A percentile compares a stretch with the other conserved stretches of the same genome.
These are phyloP conservation scores for Lentinus brumalis DNA, from an alignment of 768 basidiomycete genomes.

Conservation along the genomic window DNA sequence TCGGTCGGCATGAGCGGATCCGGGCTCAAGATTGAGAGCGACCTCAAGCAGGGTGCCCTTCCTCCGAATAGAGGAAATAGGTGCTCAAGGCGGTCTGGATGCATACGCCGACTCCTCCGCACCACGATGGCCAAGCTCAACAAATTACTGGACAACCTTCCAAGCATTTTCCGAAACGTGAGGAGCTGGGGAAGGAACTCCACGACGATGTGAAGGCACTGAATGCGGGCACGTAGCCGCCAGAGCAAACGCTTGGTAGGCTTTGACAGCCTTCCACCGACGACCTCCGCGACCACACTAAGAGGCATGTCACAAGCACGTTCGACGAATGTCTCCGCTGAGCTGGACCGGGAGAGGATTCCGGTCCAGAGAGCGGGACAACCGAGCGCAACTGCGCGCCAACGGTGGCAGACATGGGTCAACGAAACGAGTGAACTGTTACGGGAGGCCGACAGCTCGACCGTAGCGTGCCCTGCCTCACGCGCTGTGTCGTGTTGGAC, in stretches of 20 bases:
- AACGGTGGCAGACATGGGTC: neutral
- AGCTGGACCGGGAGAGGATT: neutral
- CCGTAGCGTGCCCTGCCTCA: neutral
- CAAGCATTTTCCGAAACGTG: neutral
- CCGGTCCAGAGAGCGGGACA: neutral
- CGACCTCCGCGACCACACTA: neutral
- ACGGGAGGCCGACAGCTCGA: too few species aligned
- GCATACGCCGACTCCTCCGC: too few species aligned
- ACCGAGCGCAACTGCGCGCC: neutral
- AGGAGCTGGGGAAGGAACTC: neutral
- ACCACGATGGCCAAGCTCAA: neutral
- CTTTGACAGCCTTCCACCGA: neutral
- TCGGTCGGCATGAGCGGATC: neutral
- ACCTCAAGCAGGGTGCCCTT: neutral
- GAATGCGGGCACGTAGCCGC: neutral
- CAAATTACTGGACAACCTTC: neutral
- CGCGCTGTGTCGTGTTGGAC: neutral
- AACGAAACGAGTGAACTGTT: neutral
- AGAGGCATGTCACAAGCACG: neutral
- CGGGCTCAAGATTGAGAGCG: neutral
- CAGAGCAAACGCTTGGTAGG: neutral
- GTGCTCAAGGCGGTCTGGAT: neutral
- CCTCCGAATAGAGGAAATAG: neutral
- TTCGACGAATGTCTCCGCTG: neutral
- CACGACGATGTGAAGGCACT: neutral